Percentiles rank a stretch among this genome's conserved stretches.
Conservation (phyloP, 2,329 filamentous ascomycete species). For the Pleurostoma richardsiae region DNA sequence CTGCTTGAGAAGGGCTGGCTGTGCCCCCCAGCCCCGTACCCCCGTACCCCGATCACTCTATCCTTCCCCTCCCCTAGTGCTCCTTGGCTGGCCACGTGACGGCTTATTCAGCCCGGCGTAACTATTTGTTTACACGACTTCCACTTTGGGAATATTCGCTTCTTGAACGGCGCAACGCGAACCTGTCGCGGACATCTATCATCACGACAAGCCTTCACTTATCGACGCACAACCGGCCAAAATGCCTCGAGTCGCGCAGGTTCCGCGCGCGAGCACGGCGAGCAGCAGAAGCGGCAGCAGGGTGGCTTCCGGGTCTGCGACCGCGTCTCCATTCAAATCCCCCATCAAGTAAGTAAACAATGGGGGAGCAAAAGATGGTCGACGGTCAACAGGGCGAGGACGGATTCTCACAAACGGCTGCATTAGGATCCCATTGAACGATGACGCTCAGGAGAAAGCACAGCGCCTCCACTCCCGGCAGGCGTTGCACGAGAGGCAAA, state of each 20-base stretch:
- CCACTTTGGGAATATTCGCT: background rate
- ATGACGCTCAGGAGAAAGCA: constrained; percentile 89
- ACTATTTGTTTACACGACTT: background rate
- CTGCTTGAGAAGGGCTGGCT: too few relatives aligned
- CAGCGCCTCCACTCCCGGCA: constrained; percentile 82
- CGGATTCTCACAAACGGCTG: background rate
- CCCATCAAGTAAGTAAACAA: constrained; percentile 45
- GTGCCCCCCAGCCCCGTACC: too few relatives aligned
- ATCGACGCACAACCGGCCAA: constrained; percentile 9
- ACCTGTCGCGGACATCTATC: background rate
- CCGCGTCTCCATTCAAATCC: constrained; percentile 51
- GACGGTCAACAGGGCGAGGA: background rate
- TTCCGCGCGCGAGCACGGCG: constrained; percentile 41
- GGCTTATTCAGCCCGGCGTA: background rate
- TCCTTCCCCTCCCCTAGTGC: too few relatives aligned
- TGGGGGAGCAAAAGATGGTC: background rate
- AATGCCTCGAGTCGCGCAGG: constrained; percentile 57
- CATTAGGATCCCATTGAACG: constrained; percentile 84
- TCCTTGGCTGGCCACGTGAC: background rate
- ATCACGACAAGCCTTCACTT: constrained; percentile 7
- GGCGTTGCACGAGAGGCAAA: constrained; percentile 82
- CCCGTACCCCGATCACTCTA: too few relatives aligned
- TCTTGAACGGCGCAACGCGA: constrained; percentile 2
- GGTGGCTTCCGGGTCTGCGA: constrained; percentile 39
- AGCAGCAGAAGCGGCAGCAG: constrained; percentile 25